These are phyloP conservation scores for Ceratocystis variospora DNA, from an alignment of 2,329 filamentous ascomycete genomes.

Conservation along the genomic window DNA sequence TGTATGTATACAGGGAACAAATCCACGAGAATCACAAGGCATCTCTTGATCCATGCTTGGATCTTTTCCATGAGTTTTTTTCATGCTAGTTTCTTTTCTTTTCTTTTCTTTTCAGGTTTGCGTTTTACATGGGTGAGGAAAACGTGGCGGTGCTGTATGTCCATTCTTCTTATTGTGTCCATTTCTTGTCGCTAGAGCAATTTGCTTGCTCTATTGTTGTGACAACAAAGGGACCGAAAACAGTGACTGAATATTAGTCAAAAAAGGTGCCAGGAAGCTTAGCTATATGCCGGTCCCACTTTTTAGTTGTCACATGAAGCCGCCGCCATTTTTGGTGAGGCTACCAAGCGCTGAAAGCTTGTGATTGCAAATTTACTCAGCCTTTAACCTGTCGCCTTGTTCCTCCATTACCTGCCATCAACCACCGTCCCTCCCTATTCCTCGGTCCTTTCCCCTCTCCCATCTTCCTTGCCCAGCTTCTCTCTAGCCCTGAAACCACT, in stretches of 20 bases:
- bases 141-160: background rate
- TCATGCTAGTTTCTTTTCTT: background rate
- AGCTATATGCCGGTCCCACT: background rate
- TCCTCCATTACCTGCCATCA: background rate
- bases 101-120: background rate
- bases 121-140: background rate
- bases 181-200: too few species aligned
- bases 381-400: background rate
- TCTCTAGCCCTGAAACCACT: background rate
- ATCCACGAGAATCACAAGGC: background rate
- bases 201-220: too few species aligned
- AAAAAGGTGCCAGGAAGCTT: background rate
- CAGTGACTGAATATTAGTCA: background rate
- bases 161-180: background rate
- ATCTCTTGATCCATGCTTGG: background rate
- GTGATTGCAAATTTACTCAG: slow-evolving; percentile 1
- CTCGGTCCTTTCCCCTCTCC: background rate
- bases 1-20: too few species aligned
- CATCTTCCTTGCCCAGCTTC: background rate
- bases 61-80: background rate
- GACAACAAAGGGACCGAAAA: background rate
- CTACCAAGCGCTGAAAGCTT: background rate
- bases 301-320: background rate
- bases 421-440: background rate
- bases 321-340: slow-evolving; percentile 7